phyloP scores from a whole-genome alignment of 257 asterid genomes.

The Solanum neorickii region DNA sequence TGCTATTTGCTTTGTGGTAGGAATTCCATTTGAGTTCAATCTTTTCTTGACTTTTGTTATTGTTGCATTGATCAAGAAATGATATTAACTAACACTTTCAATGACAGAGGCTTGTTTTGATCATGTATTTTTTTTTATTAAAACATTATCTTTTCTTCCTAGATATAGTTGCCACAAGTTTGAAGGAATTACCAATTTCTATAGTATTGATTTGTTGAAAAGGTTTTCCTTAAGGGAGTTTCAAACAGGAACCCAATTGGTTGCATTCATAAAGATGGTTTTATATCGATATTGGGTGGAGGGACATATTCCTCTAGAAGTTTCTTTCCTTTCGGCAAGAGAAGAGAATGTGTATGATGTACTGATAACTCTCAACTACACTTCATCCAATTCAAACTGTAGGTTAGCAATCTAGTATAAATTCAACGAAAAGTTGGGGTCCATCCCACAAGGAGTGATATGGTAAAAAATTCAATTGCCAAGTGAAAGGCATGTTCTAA shows the following conservation, averaged over 20 bases:
- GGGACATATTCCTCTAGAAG: neutral
- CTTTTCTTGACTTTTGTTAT: too few species aligned
- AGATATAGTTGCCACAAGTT: neutral
- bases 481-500: neutral
- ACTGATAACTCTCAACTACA: too few species aligned
- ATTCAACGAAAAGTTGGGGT: neutral
- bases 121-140: neutral
- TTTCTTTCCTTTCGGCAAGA: neutral
- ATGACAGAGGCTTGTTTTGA: neutral
- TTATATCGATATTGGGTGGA: neutral
- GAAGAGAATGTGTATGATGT: neutral
- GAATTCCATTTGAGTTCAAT: neutral
- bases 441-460: neutral
- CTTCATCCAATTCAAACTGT: too few species aligned
- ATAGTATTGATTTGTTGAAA: neutral
- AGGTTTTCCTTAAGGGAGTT: neutral
- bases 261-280: neutral
- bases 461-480: too few species aligned
- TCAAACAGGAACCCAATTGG: neutral
- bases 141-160: neutral
- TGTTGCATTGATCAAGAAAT: neutral
- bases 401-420: too few species aligned
- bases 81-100: neutral
- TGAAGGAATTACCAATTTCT: neutral
- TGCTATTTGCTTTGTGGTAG: neutral